Base-by-base conservation (phyloP, 768 basidiomycete genomes). In the Lactifluus volemus region DNA sequence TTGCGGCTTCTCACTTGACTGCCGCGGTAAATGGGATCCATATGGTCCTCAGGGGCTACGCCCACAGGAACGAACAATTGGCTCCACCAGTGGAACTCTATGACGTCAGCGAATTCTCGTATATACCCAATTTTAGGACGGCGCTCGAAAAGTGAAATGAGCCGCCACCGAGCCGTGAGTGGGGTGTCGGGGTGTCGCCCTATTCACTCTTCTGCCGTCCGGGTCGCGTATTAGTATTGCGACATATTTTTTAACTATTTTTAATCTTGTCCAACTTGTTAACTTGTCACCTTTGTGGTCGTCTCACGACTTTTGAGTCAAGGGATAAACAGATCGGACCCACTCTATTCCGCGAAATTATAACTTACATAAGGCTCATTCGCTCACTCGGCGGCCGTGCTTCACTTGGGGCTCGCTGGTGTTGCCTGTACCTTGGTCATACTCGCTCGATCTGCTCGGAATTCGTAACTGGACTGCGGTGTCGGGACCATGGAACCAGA, bases 61-160 rank as follows among this genome's bases (percentile, higher is more conserved):
- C 19, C 21, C 2, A 15, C 14, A 10, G 25, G 39, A n/a, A 36
- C 58, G 42, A 34, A 19, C 10, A 32, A 41, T 49, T 60, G 59
- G 59, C 59, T 49, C 59, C 9, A n/a, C 19, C 53, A 1, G 5
- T 1, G n/a, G 17, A 17, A 4, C 19, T 6, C 8, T 10, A 30
- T 61, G 59, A 61, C 63, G 60, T 55, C 53, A 61, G 63, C 60
- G 59, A 9, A 14, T 41, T 61, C 54, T 54, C 55, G 49, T 53
- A 34, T 34, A 25, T 51, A 19, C 30, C 36, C 36, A 64, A 64
- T 50, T 56, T 65, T 51, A 47, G 36, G 29, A 53, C 64, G 64
- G 64, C 64, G 64, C 60, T 39, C 49, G 56, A n/a, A 65, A 49
- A 34, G 49, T 19, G 42, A 29, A 14, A 17, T 2, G 34, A 21